These are phyloP conservation scores for Mycena sanguinolenta DNA, from an alignment of 768 basidiomycete genomes.

Conservation along the genomic window DNA sequence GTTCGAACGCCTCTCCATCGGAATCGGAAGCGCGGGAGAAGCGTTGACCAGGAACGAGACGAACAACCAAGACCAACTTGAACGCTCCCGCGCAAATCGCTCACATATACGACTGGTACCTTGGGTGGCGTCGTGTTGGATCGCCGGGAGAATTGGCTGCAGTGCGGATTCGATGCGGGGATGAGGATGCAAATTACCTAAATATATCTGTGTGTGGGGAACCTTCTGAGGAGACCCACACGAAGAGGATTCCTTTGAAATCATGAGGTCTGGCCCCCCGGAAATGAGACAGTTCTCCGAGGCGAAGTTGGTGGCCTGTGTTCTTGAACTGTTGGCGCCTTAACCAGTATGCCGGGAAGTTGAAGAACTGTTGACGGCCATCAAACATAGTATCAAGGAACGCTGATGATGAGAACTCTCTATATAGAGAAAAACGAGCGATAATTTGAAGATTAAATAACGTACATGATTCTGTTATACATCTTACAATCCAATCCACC, in stretches of 20 bases:
- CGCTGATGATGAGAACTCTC: constrained; percentile 1
- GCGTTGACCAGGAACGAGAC: background rate
- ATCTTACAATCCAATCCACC: constrained; percentile 10
- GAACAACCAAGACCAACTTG: no score
- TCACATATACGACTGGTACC: no score
- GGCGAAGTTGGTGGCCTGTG: background rate
- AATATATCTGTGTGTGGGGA: background rate
- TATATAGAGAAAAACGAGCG: constrained; percentile 4
- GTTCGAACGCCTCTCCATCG: background rate
- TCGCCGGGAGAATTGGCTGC: background rate
- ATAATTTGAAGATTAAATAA: background rate
- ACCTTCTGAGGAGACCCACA: background rate
- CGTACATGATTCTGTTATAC: constrained; percentile 10
- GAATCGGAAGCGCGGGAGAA: constrained; percentile 1
- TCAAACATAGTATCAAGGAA: background rate
- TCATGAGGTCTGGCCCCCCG: background rate
- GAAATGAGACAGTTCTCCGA: constrained; percentile 1
- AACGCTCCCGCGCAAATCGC: no score
- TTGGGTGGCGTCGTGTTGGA: background rate
- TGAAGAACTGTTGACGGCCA: background rate
- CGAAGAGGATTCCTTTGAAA: background rate
- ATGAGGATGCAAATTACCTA: background rate
- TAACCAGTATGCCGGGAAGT: background rate
- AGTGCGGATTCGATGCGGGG: background rate
- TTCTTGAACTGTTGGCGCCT: background rate